Conservation (phyloP, 225 moss, liverwort and hornwort species). For the Physcomitrellopsis africana region DNA sequence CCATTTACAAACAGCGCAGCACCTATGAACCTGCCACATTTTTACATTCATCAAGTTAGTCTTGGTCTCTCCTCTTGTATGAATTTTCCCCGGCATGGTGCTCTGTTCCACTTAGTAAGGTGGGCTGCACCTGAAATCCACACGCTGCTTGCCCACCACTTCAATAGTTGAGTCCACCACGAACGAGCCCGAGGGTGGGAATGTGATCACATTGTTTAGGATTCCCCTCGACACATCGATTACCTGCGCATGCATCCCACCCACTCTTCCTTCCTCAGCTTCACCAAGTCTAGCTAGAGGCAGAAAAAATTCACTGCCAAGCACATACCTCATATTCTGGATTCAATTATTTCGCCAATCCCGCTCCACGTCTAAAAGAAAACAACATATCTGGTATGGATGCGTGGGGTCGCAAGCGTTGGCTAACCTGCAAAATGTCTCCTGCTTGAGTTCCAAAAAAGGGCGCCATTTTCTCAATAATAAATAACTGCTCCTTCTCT, state of each 20-base stretch:
- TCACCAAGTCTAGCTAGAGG: background rate
- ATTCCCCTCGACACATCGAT: constrained; percentile 69
- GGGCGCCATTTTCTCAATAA: constrained; percentile 67
- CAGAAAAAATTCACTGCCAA: too few relatives aligned
- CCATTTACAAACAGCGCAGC: constrained; percentile 67
- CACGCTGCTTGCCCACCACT: constrained; percentile 70
- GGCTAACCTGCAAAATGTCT: constrained; percentile 79
- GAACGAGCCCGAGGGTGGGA: constrained; percentile 84
- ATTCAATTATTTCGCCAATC: too few relatives aligned
- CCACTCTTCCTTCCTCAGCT: background rate
- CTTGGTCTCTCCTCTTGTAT: too few relatives aligned
- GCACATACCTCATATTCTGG: too few relatives aligned
- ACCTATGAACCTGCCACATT: constrained; percentile 55
- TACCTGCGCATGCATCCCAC: constrained; percentile 48
- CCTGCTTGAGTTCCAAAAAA: constrained; percentile 85
- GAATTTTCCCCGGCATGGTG: background rate
- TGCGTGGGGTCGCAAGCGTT: background rate
- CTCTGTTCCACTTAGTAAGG: constrained; percentile 10
- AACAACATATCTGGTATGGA: too few relatives aligned
- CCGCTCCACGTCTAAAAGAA: too few relatives aligned
- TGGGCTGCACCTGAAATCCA: constrained; percentile 68
- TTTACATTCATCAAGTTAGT: background rate
- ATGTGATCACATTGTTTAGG: constrained; percentile 83
- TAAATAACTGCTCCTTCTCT: constrained; percentile 91
- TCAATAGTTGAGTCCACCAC: constrained; percentile 77